phyloP scores from a whole-genome alignment of 345 rosid species.

The Salix caprea region DNA sequence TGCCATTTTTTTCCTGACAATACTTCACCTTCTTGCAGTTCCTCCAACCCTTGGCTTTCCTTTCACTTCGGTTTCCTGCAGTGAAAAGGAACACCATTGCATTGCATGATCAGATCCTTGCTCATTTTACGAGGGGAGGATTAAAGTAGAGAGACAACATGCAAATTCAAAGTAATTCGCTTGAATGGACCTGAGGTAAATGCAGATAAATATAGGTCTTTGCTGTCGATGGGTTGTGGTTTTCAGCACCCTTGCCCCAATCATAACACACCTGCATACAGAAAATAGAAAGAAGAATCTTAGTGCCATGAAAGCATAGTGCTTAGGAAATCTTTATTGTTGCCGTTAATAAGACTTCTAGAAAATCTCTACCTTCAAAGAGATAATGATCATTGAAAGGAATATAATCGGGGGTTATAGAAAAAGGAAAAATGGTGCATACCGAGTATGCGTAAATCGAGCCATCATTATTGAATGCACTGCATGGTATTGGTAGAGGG shows the following conservation, averaged over 20 bases:
- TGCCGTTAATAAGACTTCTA: not conserved
- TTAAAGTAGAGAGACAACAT: not conserved
- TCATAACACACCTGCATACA: conserved; percentile 70
- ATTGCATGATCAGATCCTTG: not conserved
- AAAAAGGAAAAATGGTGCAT: conserved; percentile 2
- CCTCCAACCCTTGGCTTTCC: conserved; percentile 57
- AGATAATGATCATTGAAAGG: not conserved
- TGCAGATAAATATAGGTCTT: conserved; percentile 58
- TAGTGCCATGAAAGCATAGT: not conserved
- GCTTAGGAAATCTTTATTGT: not conserved
- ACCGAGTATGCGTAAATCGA: conserved; percentile 92
- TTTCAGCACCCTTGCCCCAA: conserved; percentile 93
- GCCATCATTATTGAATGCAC: conserved; percentile 91
- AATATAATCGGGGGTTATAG: not conserved
- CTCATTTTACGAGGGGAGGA: not conserved
- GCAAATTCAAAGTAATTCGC: not conserved
- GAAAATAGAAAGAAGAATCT: conserved; percentile 4
- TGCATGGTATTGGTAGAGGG: conserved; percentile 79
- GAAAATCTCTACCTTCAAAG: not conserved
- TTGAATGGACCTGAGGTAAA: conserved; percentile 47
- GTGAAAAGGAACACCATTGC: not conserved
- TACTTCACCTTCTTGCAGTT: conserved; percentile 13
- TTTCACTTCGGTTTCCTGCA: conserved; percentile 83
- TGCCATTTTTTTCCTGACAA: not conserved
- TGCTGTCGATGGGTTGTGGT: conserved; percentile 71